Conservation (phyloP, 2,329 filamentous ascomycete species). For the Pseudopyrenochaeta lycopersici region DNA sequence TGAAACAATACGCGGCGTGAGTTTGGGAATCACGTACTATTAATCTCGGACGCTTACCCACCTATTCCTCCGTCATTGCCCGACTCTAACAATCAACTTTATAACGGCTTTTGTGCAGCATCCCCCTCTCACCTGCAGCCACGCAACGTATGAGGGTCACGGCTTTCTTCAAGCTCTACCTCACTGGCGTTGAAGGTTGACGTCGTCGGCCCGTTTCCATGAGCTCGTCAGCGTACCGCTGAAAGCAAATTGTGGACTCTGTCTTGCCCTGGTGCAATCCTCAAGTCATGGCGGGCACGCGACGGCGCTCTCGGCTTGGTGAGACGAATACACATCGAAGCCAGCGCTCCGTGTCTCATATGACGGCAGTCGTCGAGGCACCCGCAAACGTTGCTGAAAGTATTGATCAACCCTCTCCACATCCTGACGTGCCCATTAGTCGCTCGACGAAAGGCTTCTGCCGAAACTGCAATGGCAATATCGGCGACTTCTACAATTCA, state of each 20-base stretch:
- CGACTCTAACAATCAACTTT: not conserved
- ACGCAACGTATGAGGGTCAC: not conserved
- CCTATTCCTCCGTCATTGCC: not conserved
- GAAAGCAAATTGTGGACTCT: not conserved
- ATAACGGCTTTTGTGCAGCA: not conserved
- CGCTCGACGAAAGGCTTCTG: constrained; percentile 42
- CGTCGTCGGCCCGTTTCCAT: constrained; percentile 8
- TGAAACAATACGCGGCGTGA: not conserved
- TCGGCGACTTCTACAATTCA: constrained; percentile 50
- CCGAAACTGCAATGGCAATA: constrained; percentile 31
- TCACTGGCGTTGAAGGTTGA: not conserved
- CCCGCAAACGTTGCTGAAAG: constrained; percentile 12
- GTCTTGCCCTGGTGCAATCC: not conserved
- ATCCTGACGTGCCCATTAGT: constrained; percentile 16
- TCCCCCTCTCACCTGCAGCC: not conserved
- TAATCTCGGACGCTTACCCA: not conserved
- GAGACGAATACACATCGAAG: constrained; percentile 21
- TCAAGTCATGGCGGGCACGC: constrained; percentile 32
- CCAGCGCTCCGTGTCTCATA: constrained; percentile 18
- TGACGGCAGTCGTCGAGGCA: constrained; percentile 10
- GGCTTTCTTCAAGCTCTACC: not conserved
- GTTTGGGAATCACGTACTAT: not conserved
- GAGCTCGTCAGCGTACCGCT: not conserved
- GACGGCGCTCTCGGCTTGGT: constrained; percentile 30
- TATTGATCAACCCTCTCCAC: constrained; percentile 20